phyloP scores from a whole-genome alignment of 768 basidiomycete genomes.

The Guyanaporus albipodus region DNA sequence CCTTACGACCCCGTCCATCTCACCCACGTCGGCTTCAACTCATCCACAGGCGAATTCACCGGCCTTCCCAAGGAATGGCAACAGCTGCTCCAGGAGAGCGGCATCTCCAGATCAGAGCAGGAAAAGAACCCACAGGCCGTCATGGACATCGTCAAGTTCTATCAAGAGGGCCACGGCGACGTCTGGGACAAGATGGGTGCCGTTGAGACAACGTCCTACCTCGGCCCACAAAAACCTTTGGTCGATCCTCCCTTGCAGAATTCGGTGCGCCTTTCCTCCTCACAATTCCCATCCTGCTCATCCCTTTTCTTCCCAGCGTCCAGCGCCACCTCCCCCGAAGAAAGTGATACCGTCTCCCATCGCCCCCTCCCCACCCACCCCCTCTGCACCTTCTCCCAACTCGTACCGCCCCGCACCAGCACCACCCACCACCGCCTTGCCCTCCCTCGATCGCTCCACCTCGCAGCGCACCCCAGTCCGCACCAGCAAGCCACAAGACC shows the following conservation, averaged over 20 bases:
- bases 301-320: conserved; percentile 27
- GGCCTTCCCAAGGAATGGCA: conserved; percentile 99
- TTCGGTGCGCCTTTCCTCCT: conserved; percentile 41
- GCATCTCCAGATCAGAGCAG: conserved; percentile 91
- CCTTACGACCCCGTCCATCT: conserved; percentile 99
- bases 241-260: conserved; percentile 52
- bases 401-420: conserved; percentile 73
- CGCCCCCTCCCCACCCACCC: conserved; percentile 25
- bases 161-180: conserved; percentile 81
- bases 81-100: conserved; percentile 90
- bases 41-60: conserved; percentile 96
- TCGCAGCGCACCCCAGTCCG: conserved; percentile 75
- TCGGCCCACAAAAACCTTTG: conserved; percentile 24
- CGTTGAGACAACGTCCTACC: conserved; percentile 34
- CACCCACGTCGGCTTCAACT: conserved; percentile 99
- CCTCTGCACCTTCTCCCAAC: conserved; percentile 39
- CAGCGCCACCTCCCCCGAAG: conserved; percentile 41
- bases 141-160: conserved; percentile 98
- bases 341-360: conserved; percentile 30
- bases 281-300: background rate
- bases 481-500: conserved; percentile 38
- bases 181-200: conserved; percentile 85
- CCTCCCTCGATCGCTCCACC: conserved; percentile 80
- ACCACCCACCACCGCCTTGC: conserved; percentile 58
- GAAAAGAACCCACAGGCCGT: conserved; percentile 98